A percentile compares a stretch with the other conserved stretches of the same genome.
phyloP scores from a whole-genome alignment of 2,329 filamentous ascomycete genomes.

The Zalaria sp. region DNA sequence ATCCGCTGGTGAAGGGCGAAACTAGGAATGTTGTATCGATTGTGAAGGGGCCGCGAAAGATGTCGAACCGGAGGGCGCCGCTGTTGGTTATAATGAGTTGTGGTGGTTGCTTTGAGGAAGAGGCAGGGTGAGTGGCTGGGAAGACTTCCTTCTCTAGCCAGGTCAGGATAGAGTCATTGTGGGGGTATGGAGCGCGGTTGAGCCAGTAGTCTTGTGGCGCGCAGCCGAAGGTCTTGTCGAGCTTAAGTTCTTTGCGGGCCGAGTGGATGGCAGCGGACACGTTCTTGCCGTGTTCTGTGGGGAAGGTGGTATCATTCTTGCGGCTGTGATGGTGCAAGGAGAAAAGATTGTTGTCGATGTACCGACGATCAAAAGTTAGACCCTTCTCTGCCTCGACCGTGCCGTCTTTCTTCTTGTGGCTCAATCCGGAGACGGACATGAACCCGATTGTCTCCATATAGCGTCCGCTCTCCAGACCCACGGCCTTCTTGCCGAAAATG shows the following conservation, averaged over 20 bases:
- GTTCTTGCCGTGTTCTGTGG: slow-evolving; percentile 58
- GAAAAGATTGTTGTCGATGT: slow-evolving; percentile 87
- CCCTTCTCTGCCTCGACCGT: slow-evolving; percentile 13
- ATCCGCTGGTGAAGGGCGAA: slow-evolving; percentile 72
- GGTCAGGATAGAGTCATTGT: slow-evolving; percentile 61
- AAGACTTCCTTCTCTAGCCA: slow-evolving; percentile 68
- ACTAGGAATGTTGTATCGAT: slow-evolving; percentile 74
- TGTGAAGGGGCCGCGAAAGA: slow-evolving; percentile 86
- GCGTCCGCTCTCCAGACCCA: slow-evolving; percentile 71
- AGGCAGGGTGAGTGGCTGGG: slow-evolving; percentile 44
- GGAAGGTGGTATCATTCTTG: slow-evolving; percentile 57
- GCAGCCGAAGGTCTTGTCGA: slow-evolving; percentile 70
- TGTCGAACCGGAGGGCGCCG: slow-evolving; percentile 85
- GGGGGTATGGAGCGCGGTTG: slow-evolving; percentile 60
- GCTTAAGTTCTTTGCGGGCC: slow-evolving; percentile 54
- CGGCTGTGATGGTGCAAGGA: slow-evolving; percentile 72
- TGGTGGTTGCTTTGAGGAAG: slow-evolving; percentile 37
- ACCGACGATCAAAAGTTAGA: slow-evolving; percentile 54
- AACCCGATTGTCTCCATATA: slow-evolving; percentile 96
- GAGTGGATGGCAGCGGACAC: slow-evolving; percentile 55
- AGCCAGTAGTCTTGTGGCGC: slow-evolving; percentile 73
- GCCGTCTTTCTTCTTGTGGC: slow-evolving; percentile 19
- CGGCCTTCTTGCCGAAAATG: slow-evolving; percentile 62
- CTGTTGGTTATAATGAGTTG: slow-evolving; percentile 72
- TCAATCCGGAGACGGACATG: slow-evolving; percentile 65